Evolutionary conservation across 2,329 filamentous ascomycete species (phyloP).

Genomic region (Lithohypha guttulata): DNA sequence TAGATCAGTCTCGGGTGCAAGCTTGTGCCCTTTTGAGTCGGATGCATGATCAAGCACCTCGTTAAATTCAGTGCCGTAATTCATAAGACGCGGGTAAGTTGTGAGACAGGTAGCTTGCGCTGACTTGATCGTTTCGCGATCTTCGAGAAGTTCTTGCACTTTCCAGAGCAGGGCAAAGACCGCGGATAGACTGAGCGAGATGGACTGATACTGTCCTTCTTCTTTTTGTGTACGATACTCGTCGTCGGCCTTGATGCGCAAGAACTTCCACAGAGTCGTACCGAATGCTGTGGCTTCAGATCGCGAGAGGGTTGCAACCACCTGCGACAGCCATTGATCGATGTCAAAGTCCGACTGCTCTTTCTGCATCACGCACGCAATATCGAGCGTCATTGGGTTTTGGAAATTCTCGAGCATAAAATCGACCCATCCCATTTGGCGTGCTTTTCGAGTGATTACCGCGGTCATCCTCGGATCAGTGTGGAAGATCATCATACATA

Average conservation of each 20-base stretch:
- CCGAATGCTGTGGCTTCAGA: slow-evolving; percentile 13
- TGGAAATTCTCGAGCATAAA: slow-evolving; percentile 60
- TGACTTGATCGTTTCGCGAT: slow-evolving; percentile 60
- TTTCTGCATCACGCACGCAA: slow-evolving; percentile 75
- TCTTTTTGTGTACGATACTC: slow-evolving; percentile 66
- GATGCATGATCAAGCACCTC: slow-evolving; percentile 83
- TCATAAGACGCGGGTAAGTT: slow-evolving; percentile 86
- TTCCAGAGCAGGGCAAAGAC: slow-evolving; percentile 71
- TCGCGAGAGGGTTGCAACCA: slow-evolving; percentile 12
- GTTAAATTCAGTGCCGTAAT: slow-evolving; percentile 87
- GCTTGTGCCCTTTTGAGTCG: slow-evolving; percentile 59
- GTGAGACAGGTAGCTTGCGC: slow-evolving; percentile 84
- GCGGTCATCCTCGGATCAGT: slow-evolving; percentile 56
- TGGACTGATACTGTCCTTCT: slow-evolving; percentile 55
- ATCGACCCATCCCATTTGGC: slow-evolving; percentile 74
- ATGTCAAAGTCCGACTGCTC: slow-evolving; percentile 54
- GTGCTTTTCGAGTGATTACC: slow-evolving; percentile 66
- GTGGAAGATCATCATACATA: slow-evolving; percentile 67
- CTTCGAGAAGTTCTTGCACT: slow-evolving; percentile 54
- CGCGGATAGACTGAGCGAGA: slow-evolving; percentile 73
- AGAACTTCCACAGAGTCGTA: slow-evolving; percentile 59
- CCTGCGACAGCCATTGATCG: slow-evolving; percentile 65
- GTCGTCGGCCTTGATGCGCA: slow-evolving; percentile 72
- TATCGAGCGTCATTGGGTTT: slow-evolving; percentile 77
- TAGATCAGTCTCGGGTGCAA: slow-evolving; percentile 67